Conservation (phyloP, 805 yeast species). For the Lipomyces sp. region DNA sequence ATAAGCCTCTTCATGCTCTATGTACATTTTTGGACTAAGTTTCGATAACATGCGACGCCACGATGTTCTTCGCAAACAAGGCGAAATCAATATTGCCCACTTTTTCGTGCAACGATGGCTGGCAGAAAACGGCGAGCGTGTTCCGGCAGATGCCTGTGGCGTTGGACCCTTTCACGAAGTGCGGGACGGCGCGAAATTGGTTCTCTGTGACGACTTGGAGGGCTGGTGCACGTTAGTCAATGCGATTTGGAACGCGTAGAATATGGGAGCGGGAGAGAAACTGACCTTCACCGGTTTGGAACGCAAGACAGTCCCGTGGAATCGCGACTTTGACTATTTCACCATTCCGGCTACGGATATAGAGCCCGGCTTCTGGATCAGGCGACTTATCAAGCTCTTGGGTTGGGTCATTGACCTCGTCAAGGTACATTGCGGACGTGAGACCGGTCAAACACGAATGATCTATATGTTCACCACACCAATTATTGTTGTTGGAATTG, state of each 20-base stretch:
- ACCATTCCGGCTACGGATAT: conserved; percentile 54
- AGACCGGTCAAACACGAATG: conserved; percentile 65
- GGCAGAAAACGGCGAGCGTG: conserved; percentile 66
- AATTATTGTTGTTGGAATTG: conserved; percentile 46
- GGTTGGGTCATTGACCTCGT: conserved; percentile 44
- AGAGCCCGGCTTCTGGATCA: conserved; percentile 56
- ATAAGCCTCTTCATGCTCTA: not conserved
- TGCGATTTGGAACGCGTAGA: too few relatives aligned
- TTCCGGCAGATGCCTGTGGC: conserved; percentile 52
- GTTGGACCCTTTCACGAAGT: conserved; percentile 55
- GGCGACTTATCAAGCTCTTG: conserved; percentile 47
- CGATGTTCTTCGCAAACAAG: conserved; percentile 52
- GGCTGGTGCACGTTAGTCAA: conserved; percentile 42
- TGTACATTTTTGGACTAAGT: not conserved
- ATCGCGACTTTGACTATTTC: conserved; percentile 56
- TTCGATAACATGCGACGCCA: conserved; percentile 36
- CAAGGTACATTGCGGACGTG: conserved; percentile 58
- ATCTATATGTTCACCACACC: conserved; percentile 70
- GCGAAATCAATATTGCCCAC: conserved; percentile 57
- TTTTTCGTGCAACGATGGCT: conserved; percentile 58
- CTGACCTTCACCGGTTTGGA: conserved; percentile 58
- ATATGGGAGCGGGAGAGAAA: not conserved
- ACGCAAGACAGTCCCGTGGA: conserved; percentile 61
- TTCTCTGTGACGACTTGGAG: conserved; percentile 57
- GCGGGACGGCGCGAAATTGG: conserved; percentile 62